phyloP scores from a whole-genome alignment of 2,329 filamentous ascomycete species.

The Exophiala calicioides region DNA sequence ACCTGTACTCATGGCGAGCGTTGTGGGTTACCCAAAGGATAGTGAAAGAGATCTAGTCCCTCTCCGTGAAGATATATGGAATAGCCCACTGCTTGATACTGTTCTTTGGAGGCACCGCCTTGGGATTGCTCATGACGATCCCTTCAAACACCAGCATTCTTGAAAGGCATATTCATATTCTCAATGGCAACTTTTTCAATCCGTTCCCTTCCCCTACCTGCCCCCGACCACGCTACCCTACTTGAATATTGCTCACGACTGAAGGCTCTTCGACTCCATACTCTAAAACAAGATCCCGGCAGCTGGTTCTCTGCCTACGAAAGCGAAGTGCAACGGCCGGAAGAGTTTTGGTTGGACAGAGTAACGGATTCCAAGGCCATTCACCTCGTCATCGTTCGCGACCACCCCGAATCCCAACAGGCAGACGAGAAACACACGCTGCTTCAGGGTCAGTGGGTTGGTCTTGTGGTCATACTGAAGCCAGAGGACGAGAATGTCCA shows the following conservation, averaged over 20 bases:
- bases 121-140: no score
- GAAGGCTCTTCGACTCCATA: constrained; percentile 33
- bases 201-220: constrained; percentile 12
- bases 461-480: constrained; percentile 34
- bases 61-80: no score
- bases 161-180: constrained; percentile 1
- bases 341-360: constrained; percentile 34
- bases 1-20: no score
- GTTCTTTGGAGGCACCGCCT: no score
- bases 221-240: constrained; percentile 13
- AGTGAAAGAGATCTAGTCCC: no score
- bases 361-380: constrained; percentile 33
- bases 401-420: neutral
- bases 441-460: constrained; percentile 34
- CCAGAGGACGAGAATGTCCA: constrained; percentile 15
- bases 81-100: no score
- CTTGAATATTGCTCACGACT: constrained; percentile 18
- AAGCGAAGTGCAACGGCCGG: constrained; percentile 31
- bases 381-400: constrained; percentile 33
- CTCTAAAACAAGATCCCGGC: constrained; percentile 33
- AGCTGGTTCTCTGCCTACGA: constrained; percentile 37
- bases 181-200: constrained; percentile 19
- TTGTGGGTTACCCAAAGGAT: no score
- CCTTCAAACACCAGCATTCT: no score
- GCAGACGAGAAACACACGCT: constrained; percentile 1